These are phyloP conservation scores for Bertia moriformis DNA, from an alignment of 2,329 filamentous ascomycete species.

Conservation along the genomic window DNA sequence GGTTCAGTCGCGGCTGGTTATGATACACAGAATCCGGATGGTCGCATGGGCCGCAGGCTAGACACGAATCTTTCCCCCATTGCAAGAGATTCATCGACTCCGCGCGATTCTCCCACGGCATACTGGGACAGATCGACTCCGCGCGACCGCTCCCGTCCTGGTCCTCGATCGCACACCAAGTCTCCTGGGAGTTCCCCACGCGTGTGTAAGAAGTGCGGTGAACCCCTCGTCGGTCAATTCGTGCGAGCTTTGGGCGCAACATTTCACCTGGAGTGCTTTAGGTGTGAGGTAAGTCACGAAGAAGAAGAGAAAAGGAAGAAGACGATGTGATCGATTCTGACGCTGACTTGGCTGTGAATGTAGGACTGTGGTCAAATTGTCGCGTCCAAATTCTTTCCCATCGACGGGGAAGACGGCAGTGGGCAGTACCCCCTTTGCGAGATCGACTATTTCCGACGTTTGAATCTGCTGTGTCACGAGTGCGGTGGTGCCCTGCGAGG, in stretches of 20 bases:
- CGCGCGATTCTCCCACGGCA: background rate
- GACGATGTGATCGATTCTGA: too few relatives aligned
- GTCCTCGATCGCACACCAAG: background rate
- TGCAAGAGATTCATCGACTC: background rate
- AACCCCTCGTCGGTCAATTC: conserved; percentile 50
- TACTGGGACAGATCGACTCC: background rate
- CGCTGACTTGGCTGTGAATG: conserved; percentile 2
- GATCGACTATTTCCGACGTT: conserved; percentile 87
- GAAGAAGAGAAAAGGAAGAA: too few relatives aligned
- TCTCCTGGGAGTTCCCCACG: conserved; percentile 9
- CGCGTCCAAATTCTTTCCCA: conserved; percentile 96
- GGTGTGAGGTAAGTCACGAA: conserved; percentile 43
- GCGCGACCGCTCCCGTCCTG: background rate
- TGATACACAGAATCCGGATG: background rate
- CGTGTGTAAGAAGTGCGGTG: conserved; percentile 44
- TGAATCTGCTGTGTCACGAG: conserved; percentile 80
- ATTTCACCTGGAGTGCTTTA: conserved; percentile 58
- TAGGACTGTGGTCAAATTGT: conserved; percentile 96
- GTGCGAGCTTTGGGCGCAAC: conserved; percentile 52
- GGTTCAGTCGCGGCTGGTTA: background rate
- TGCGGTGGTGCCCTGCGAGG: conserved; percentile 86
- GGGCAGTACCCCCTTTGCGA: conserved; percentile 92
- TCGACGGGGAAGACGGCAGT: conserved; percentile 74
- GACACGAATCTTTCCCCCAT: background rate
- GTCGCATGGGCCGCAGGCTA: background rate